Conservation (phyloP, 1,284 basidiomycete genomes). For the Ganoderma lucidum region DNA sequence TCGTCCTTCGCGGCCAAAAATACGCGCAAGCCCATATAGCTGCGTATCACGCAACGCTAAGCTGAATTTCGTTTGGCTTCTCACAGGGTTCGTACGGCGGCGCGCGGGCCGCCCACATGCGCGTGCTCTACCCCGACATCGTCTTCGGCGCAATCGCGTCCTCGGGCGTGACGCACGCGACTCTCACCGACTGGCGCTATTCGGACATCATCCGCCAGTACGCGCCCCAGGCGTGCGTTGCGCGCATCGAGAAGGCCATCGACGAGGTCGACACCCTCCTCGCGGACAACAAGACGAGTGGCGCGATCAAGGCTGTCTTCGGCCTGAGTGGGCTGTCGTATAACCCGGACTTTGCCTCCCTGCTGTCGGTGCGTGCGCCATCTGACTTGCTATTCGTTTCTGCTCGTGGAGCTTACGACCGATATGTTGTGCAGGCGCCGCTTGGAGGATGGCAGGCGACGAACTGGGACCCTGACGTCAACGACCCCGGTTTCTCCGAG, state of each 20-base stretch:
- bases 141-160: constrained; percentile 94
- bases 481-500: constrained; percentile 66
- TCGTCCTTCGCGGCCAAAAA: constrained; percentile 3
- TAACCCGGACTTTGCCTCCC: constrained; percentile 82
- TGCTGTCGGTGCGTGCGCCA: constrained; percentile 59
- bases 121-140: constrained; percentile 85
- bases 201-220: constrained; percentile 86
- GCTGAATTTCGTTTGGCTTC: neutral
- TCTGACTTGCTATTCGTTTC: neutral
- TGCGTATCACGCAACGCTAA: neutral
- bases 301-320: constrained; percentile 74
- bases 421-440: constrained; percentile 43
- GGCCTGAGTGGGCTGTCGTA: constrained; percentile 72
- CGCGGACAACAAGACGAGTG: constrained; percentile 46
- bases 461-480: constrained; percentile 81
- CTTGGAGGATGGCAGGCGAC: constrained; percentile 65
- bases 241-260: constrained; percentile 72
- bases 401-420: neutral
- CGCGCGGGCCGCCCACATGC: constrained; percentile 94
- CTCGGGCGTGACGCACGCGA: constrained; percentile 83
- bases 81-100: constrained; percentile 88
- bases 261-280: constrained; percentile 72
- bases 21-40: neutral
- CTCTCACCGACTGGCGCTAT: constrained; percentile 83
- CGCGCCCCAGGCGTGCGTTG: constrained; percentile 78